Evolutionary conservation across 163 green algal genomes (phyloP).

Genomic region (Chloromonas sp.): DNA sequence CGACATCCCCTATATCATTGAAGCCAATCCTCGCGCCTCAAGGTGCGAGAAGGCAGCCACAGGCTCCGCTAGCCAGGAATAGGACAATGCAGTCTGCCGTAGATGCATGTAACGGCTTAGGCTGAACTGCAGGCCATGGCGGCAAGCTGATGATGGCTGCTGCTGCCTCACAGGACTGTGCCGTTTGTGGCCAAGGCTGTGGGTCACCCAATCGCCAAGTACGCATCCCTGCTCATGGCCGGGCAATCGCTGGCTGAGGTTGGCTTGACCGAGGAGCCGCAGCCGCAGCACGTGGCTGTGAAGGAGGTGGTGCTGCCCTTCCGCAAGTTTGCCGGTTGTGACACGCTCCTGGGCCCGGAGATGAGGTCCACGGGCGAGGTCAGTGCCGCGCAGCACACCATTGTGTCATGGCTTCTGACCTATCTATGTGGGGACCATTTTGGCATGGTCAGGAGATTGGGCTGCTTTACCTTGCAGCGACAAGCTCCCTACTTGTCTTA

Average conservation of each 20-base stretch:
- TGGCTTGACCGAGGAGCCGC: conserved; percentile 76
- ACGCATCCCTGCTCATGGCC: conserved; percentile 90
- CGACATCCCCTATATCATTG: conserved; percentile 91
- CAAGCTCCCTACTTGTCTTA: too few species aligned
- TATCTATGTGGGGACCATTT: too few species aligned
- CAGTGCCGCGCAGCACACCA: background rate
- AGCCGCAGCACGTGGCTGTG: conserved; percentile 83
- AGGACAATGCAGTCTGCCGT: too few species aligned
- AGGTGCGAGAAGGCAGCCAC: background rate
- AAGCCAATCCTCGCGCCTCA: conserved; percentile 91
- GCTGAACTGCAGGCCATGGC: background rate
- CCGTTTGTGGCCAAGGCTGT: conserved; percentile 95
- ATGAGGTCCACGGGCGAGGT: conserved; percentile 88
- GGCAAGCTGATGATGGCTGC: too few species aligned
- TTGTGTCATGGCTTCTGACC: background rate
- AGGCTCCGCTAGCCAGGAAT: too few species aligned
- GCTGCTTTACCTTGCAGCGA: too few species aligned
- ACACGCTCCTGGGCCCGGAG: conserved; percentile 78
- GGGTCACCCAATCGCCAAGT: conserved; percentile 91
- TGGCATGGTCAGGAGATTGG: too few species aligned
- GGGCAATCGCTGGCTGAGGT: conserved; percentile 76
- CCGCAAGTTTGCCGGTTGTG: conserved; percentile 85
- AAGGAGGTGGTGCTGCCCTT: conserved; percentile 99
- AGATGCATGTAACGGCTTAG: background rate
- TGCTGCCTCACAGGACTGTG: conserved; percentile 48